A percentile compares a stretch with the other conserved stretches of the same genome.
Evolutionary conservation across 805 yeast species (phyloP).

Genomic region (Saturnispora silvae): DNA sequence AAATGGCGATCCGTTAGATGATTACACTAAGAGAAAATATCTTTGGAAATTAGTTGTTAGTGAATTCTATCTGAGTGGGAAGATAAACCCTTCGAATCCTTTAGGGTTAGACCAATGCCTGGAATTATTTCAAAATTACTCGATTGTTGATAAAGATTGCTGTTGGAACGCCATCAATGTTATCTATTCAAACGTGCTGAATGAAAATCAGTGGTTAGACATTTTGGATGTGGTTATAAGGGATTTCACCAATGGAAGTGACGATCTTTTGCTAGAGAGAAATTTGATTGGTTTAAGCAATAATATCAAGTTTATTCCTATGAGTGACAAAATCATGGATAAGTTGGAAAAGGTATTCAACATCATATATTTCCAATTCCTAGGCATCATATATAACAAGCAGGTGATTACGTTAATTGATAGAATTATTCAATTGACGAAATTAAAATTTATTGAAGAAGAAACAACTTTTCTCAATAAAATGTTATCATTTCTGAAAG

Average conservation of each 20-base stretch:
- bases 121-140: background rate
- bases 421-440: background rate
- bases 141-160: background rate
- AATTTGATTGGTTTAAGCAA: constrained; percentile 3
- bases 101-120: constrained; percentile 3
- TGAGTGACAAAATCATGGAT: background rate
- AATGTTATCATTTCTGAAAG: background rate
- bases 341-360: background rate
- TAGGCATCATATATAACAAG: background rate
- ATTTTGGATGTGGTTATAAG: background rate
- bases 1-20: constrained; percentile 2
- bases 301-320: constrained; percentile 1
- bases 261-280: background rate
- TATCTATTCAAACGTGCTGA: constrained; percentile 2
- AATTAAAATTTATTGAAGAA: background rate
- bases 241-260: background rate
- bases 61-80: background rate
- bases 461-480: background rate
- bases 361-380: background rate
- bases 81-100: background rate
- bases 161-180: constrained; percentile 7
- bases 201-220: constrained; percentile 1
- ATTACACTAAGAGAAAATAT: constrained; percentile 6
- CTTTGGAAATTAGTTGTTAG: constrained; percentile 7
- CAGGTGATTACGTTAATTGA: background rate